Conservation (phyloP, 2,329 filamentous ascomycete species). For the Bipolaris gigantea region DNA sequence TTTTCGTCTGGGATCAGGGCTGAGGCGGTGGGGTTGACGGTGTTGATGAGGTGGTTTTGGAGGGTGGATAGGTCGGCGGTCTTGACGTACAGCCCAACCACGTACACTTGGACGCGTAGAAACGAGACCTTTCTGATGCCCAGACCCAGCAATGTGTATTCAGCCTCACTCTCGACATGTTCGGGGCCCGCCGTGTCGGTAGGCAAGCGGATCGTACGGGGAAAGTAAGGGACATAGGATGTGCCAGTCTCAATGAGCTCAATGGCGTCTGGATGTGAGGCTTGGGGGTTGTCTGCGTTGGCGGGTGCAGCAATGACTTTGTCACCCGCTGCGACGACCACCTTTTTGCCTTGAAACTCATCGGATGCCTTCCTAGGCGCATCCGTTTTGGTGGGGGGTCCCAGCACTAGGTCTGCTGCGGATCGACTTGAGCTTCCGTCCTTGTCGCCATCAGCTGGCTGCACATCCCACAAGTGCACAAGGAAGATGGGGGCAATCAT, state of each 20-base stretch:
- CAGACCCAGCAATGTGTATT: conserved; percentile 86
- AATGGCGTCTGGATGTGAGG: conserved; percentile 56
- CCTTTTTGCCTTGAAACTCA: conserved; percentile 57
- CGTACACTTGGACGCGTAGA: conserved; percentile 87
- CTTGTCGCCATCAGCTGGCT: conserved; percentile 16
- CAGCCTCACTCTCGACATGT: conserved; percentile 40
- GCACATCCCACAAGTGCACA: conserved; percentile 38
- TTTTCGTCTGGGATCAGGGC: conserved; percentile 83
- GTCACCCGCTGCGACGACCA: conserved; percentile 64
- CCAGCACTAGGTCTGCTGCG: conserved; percentile 29
- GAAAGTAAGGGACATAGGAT: conserved; percentile 76
- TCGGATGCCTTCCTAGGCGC: conserved; percentile 37
- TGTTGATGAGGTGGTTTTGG: conserved; percentile 74
- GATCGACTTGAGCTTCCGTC: conserved; percentile 28
- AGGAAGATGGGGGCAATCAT: conserved; percentile 45
- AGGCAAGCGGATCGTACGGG: conserved; percentile 68
- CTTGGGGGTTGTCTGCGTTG: conserved; percentile 32
- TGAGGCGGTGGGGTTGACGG: conserved; percentile 75
- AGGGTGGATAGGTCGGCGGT: conserved; percentile 79
- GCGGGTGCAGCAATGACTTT: conserved; percentile 54
- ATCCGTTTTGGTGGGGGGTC: conserved; percentile 34
- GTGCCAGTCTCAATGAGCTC: conserved; percentile 83
- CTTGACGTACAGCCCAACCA: conserved; percentile 89
- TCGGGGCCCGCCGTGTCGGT: conserved; percentile 39
- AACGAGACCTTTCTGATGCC: conserved; percentile 91